phyloP scores from a whole-genome alignment of 768 basidiomycete genomes.

The Boletus sp. region DNA sequence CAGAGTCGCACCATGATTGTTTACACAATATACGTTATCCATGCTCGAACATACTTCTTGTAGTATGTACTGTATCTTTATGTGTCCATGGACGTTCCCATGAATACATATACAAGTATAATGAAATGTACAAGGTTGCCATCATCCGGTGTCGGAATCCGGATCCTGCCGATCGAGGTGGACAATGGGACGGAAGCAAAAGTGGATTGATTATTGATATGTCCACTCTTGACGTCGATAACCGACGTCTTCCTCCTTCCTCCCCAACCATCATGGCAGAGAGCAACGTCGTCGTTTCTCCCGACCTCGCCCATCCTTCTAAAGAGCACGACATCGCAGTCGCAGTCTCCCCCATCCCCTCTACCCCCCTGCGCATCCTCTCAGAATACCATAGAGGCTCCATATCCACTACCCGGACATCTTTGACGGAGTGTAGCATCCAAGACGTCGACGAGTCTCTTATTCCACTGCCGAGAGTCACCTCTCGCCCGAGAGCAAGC shows the following conservation, averaged over 20 bases:
- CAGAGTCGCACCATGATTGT: slow-evolving; percentile 1
- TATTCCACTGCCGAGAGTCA: slow-evolving; percentile 32
- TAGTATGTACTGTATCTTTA: slow-evolving; percentile 13
- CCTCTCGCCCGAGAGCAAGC: slow-evolving; percentile 54
- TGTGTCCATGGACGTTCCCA: background rate
- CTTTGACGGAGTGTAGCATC: slow-evolving; percentile 49
- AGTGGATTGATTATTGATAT: background rate
- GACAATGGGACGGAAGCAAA: slow-evolving; percentile 20
- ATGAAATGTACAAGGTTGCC: slow-evolving; percentile 16
- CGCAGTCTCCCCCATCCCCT: background rate
- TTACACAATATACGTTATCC: background rate
- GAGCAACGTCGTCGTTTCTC: background rate
- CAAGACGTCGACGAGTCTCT: slow-evolving; percentile 37
- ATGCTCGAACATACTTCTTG: background rate
- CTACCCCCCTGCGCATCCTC: slow-evolving; percentile 26
- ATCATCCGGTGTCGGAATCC: slow-evolving; percentile 7
- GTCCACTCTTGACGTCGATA: slow-evolving; percentile 9
- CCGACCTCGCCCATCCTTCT: background rate
- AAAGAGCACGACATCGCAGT: slow-evolving; percentile 10
- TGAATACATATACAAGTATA: slow-evolving; percentile 12
- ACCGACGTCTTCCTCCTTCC: slow-evolving; percentile 7
- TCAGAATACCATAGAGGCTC: slow-evolving; percentile 59
- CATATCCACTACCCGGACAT: slow-evolving; percentile 64
- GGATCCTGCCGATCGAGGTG: slow-evolving; percentile 19
- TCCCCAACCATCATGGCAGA: slow-evolving; percentile 20